phyloP scores from a whole-genome alignment of 2,329 filamentous ascomycete species.

The Coniochaeta ligniaria region DNA sequence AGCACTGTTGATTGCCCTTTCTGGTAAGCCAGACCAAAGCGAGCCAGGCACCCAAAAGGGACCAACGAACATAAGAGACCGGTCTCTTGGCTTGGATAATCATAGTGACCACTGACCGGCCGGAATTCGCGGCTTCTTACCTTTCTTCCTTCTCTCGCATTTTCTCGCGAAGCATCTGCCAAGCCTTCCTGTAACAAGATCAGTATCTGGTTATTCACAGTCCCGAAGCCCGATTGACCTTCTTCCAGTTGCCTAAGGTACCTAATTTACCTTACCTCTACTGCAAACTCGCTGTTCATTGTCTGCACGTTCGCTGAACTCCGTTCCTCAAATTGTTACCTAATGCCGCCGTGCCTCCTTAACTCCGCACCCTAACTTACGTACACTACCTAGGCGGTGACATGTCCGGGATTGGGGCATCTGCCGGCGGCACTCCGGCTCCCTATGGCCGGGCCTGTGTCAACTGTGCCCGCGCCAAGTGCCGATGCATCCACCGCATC shows the following conservation, averaged over 20 bases:
- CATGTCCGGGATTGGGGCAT: neutral
- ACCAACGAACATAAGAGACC: neutral
- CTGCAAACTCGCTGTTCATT: neutral
- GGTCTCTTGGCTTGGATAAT: too few species aligned
- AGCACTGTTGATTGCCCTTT: neutral
- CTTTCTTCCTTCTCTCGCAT: neutral
- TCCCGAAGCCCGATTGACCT: neutral
- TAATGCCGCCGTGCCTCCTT: neutral
- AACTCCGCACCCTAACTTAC: neutral
- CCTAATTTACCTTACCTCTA: too few species aligned
- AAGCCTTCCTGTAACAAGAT: neutral
- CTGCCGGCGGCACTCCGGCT: neutral
- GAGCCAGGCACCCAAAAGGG: neutral
- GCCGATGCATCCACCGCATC: constrained; percentile 35
- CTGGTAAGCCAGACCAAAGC: neutral
- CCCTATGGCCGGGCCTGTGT: constrained; percentile 36
- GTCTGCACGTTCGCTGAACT: neutral
- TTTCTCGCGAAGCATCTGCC: too few species aligned
- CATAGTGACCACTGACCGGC: neutral
- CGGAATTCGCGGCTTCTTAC: neutral
- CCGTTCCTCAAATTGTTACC: neutral
- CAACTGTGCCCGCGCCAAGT: constrained; percentile 40
- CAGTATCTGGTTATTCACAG: neutral
- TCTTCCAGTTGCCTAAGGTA: neutral
- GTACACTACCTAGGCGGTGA: neutral